These are phyloP conservation scores for Dujonia santamariae DNA, from an alignment of 1,139 yeast genomes.

Conservation along the genomic window DNA sequence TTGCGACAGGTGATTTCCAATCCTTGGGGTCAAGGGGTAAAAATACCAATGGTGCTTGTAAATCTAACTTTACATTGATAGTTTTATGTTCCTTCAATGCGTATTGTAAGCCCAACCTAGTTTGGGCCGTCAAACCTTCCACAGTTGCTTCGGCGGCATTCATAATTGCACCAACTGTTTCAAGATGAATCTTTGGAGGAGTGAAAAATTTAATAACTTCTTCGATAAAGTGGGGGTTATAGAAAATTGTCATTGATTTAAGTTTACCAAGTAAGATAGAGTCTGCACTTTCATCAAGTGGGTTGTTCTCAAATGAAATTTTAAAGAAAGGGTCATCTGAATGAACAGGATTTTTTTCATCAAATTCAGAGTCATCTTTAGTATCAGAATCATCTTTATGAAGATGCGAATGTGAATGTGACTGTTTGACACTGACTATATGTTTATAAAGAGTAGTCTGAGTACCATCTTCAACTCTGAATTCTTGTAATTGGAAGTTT, in stretches of 20 bases:
- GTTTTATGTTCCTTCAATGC: slow-evolving; percentile 95
- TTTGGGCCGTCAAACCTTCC: slow-evolving; percentile 85
- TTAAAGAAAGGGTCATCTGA: slow-evolving; percentile 69
- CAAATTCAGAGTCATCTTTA: no score
- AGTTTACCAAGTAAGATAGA: slow-evolving; percentile 70
- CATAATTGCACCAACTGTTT: slow-evolving; percentile 88
- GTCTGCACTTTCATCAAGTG: slow-evolving; percentile 81
- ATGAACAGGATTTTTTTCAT: slow-evolving; percentile 1
- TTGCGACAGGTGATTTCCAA: slow-evolving; percentile 84
- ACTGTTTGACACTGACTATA: slow-evolving; percentile 80
- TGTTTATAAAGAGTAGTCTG: slow-evolving; percentile 72
- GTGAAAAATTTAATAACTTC: slow-evolving; percentile 72
- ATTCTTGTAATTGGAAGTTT: slow-evolving; percentile 72
- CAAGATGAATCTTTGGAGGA: slow-evolving; percentile 83
- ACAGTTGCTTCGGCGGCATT: slow-evolving; percentile 95
- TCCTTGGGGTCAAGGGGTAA: slow-evolving; percentile 78
- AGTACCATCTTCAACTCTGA: slow-evolving; percentile 86
- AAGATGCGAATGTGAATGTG: slow-evolving; percentile 33
- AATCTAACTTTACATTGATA: slow-evolving; percentile 74
- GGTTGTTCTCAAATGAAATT: slow-evolving; percentile 80
- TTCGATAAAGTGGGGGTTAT: slow-evolving; percentile 79
- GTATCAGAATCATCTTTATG: slow-evolving; percentile 2
- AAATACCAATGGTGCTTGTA: slow-evolving; percentile 93
- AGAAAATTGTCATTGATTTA: slow-evolving; percentile 85
- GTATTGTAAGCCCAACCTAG: slow-evolving; percentile 89